Evolutionary conservation across 176 grass and related monocot species (phyloP), one percentile per base, ranked within the genome.

Genomic region (Aegilops longissima): DNA sequence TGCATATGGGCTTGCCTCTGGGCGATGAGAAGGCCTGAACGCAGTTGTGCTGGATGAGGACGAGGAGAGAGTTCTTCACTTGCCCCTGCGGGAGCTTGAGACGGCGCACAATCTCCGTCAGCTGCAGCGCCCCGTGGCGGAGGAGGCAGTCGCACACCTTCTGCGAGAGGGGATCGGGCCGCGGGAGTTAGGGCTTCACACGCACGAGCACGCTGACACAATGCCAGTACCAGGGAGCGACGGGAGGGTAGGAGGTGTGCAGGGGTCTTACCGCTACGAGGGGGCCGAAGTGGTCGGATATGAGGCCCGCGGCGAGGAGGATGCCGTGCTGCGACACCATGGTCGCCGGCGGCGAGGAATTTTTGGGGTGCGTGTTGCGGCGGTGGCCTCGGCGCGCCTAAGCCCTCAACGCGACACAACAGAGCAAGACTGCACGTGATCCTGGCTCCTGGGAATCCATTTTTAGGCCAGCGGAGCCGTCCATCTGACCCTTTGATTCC

Each of bases 31-130:
- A 98, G 70, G 90, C 92, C 90, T 96, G 94, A 5, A 96, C 86
- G 86, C 92, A 98, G 77, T 91, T 98, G 85, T 98, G 94, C 77
- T 96, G 94, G 86, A 98, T 90, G 71, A 98, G 94, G 81, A 96
- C 76, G 64, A 96, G 92, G 52, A 96, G 94, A 13, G 90, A 86
- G 20, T 98, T 98, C 93, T 98, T 98, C 70, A 91, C 88, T 64
- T 93, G 83, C 23, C 49, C 67, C 8, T 36, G 61, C 2, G 86
- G 80, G 77, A 93, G 83, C 29, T 87, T 30, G 21, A 93, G 68
- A 79, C 82, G 87, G 47, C 88, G 87, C 73, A 81, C 52, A 70
- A 98, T 82, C 42, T 98, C 97, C 34, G 73, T 80, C 58, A 98
- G 84, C 21, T 87, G 82, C 9, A 98, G 92, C 65, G 90, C 29